Evolutionary conservation across 2,329 filamentous ascomycete genomes (phyloP), one percentile per base, ranked within the genome.

Genomic region (Remersonia thermophila): DNA sequence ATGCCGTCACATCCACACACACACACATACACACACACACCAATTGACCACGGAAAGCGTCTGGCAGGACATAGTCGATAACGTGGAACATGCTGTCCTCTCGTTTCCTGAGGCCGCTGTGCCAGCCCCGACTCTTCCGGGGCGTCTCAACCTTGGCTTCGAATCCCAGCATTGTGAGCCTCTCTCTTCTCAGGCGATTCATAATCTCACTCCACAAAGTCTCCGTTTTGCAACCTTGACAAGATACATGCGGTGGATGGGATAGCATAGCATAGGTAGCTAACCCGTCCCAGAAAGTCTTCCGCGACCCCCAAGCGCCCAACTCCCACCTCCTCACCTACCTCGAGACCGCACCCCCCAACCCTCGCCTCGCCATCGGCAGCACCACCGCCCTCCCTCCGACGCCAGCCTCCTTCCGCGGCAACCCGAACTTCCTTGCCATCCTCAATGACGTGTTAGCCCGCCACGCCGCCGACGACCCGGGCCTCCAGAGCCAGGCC

Each of bases 371-470:
- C 14, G 65, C 74, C 11, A 70, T 82, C 41, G 77, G 77, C 33
- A 71, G 65, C 2, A 70, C 73, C 0, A 70, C 67, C 5, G 48
- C 58, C 12, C 43, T 78, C n/a, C 75, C 75, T 2, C 76, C 76
- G 1, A 77, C 72, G 0, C 73, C 77, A 3, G 57, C 61, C 27
- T 68, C 71, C 15, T 77, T 82, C 49, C 59, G 54, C 15, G 67
- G 72, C 49, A 82, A 81, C 51, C 64, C 57, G 8, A 55, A 58
- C 15, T 82, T 82, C 51, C 51, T 75, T n/a, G 50, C 58, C 8
- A 69, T 80, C 34, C 62, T 80, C 15, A 65, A 74, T 48, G 59
- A 70, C 12, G 71, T 78, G 1, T 60, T 80, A 14, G 52, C 56
- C 2, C 58, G 68, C 36, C 58, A 78, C 43, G 75, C 73, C 3